Conservation (phyloP, 2,329 filamentous ascomycete genomes). For the Plectosphaerella sp. region DNA sequence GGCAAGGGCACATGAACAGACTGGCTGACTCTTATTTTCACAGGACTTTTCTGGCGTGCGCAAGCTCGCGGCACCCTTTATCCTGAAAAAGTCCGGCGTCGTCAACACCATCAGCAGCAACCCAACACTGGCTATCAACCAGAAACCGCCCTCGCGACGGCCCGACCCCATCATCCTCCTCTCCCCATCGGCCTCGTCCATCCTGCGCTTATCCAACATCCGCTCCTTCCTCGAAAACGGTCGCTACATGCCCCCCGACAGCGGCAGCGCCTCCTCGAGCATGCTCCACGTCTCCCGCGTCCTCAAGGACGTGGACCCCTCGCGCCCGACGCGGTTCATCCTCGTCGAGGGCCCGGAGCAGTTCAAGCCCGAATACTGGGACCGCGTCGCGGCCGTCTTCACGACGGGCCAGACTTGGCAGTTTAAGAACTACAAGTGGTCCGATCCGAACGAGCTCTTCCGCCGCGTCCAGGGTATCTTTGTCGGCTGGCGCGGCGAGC, state of each 20-base stretch:
- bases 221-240: constrained; percentile 89
- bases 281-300: constrained; percentile 82
- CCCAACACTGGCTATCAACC: constrained; percentile 48
- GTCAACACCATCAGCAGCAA: constrained; percentile 30
- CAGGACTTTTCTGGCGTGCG: constrained; percentile 94
- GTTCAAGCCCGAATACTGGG: constrained; percentile 98
- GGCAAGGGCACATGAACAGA: not conserved
- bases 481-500: constrained; percentile 86
- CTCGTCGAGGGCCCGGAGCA: constrained; percentile 89
- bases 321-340: constrained; percentile 82
- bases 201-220: constrained; percentile 93
- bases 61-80: constrained; percentile 76
- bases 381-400: constrained; percentile 90
- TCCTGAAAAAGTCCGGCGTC: constrained; percentile 53
- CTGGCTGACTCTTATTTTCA: not conserved
- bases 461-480: constrained; percentile 82
- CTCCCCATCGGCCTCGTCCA: constrained; percentile 89
- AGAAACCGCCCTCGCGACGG: constrained; percentile 43
- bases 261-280: constrained; percentile 62
- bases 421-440: constrained; percentile 98
- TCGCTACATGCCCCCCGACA: constrained; percentile 72
- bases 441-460: constrained; percentile 82
- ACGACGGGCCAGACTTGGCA: constrained; percentile 98
- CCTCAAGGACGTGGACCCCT: constrained; percentile 66
- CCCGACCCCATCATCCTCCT: constrained; percentile 91